Evolutionary conservation across 768 basidiomycete species (phyloP).

Genomic region (Terana coerulea): DNA sequence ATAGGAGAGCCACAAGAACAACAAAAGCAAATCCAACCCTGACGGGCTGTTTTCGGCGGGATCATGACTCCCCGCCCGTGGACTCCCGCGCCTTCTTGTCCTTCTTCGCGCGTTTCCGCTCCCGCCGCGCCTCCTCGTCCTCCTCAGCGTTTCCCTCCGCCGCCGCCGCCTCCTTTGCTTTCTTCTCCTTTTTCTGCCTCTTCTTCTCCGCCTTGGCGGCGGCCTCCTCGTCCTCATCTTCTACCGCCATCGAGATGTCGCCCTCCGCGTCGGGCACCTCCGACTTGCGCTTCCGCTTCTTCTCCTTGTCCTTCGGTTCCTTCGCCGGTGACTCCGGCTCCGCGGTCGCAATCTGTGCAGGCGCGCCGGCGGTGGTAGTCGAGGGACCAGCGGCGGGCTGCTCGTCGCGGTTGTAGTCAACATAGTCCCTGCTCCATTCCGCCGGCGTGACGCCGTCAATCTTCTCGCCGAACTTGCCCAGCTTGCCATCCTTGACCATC

Average conservation of each 20-base stretch:
- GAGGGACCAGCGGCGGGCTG: constrained; percentile 39
- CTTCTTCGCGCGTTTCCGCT: constrained; percentile 30
- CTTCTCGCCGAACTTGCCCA: constrained; percentile 92
- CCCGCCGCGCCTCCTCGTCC: constrained; percentile 35
- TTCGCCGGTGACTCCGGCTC: constrained; percentile 32
- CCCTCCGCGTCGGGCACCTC: constrained; percentile 44
- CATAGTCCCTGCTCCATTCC: constrained; percentile 89
- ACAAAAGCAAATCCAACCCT: background rate
- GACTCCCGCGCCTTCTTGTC: constrained; percentile 39
- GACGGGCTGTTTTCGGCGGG: too few relatives aligned
- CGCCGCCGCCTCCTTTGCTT: constrained; percentile 32
- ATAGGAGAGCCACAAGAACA: background rate
- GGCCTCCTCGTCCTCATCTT: constrained; percentile 48
- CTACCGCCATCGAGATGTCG: constrained; percentile 41
- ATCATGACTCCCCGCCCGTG: constrained; percentile 28
- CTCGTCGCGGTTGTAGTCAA: constrained; percentile 84
- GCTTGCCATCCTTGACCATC: constrained; percentile 95
- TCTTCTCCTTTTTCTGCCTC: constrained; percentile 28
- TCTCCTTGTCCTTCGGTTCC: constrained; percentile 60
- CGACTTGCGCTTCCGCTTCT: constrained; percentile 83
- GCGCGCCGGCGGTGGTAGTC: constrained; percentile 20
- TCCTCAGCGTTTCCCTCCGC: constrained; percentile 50
- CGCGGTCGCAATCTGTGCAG: constrained; percentile 22
- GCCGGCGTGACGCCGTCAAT: constrained; percentile 83
- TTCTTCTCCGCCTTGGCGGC: constrained; percentile 34